Percentiles rank a stretch among this genome's conserved stretches.
These are phyloP conservation scores for Pythium rishiriense DNA, from an alignment of 352 stramenopile species.

Conservation along the genomic window DNA sequence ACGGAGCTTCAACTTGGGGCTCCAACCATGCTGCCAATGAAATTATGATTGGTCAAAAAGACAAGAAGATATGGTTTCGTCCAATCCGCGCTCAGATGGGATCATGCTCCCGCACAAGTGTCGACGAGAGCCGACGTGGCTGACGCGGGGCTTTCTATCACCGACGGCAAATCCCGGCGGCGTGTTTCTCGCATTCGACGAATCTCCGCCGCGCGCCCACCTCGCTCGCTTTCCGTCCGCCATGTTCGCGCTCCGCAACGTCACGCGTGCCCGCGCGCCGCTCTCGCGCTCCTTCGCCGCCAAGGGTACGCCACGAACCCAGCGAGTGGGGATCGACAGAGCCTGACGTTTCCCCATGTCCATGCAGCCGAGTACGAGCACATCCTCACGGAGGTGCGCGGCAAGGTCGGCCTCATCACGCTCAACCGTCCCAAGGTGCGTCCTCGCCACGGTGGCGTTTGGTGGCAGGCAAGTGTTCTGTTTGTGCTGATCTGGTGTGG, in stretches of 20 bases:
- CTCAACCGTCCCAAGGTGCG: slow-evolving; percentile 94
- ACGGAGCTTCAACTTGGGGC: slow-evolving; percentile 1
- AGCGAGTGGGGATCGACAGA: background rate
- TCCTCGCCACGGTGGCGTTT: background rate
- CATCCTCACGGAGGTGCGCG: slow-evolving; percentile 84
- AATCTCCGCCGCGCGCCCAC: slow-evolving; percentile 10
- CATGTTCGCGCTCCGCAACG: slow-evolving; percentile 58
- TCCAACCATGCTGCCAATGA: background rate
- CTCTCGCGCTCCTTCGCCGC: slow-evolving; percentile 52
- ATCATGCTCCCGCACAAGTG: slow-evolving; percentile 2
- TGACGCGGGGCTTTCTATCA: background rate
- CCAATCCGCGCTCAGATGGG: slow-evolving; percentile 25
- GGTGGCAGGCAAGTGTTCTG: background rate
- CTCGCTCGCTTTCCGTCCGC: background rate
- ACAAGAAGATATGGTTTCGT: slow-evolving; percentile 14
- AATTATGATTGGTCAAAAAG: background rate
- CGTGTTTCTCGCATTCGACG: slow-evolving; percentile 23
- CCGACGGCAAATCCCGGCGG: background rate
- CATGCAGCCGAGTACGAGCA: slow-evolving; percentile 77
- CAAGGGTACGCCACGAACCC: slow-evolving; percentile 36
- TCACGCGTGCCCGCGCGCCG: slow-evolving; percentile 22
- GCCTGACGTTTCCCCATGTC: background rate
- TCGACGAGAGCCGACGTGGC: slow-evolving; percentile 11
- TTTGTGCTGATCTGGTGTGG: background rate
- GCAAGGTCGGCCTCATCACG: slow-evolving; percentile 94